Percentiles rank a stretch among this genome's conserved stretches.
Evolutionary conservation across 768 basidiomycete species (phyloP).

Genomic region (Collybia mongolica): DNA sequence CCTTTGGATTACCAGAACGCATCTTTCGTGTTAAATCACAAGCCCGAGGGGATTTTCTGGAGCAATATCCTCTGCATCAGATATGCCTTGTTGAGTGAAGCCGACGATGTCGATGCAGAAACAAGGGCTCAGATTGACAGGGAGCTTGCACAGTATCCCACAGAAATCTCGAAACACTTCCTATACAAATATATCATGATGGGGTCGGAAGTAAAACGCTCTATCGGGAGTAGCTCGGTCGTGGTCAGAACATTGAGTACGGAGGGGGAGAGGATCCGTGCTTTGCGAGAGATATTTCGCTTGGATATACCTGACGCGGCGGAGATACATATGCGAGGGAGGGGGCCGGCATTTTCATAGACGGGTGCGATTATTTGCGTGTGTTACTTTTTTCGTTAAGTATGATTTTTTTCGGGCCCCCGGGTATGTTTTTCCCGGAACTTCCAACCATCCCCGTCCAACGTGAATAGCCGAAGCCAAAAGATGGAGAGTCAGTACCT

Average conservation of each 20-base stretch:
- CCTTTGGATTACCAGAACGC: slow-evolving; percentile 18
- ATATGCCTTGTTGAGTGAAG: slow-evolving; percentile 21
- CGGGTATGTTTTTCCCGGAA: not conserved
- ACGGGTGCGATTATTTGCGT: too few species aligned
- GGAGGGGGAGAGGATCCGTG: slow-evolving; percentile 27
- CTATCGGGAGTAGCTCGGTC: slow-evolving; percentile 18
- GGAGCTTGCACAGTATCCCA: not conserved
- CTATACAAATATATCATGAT: slow-evolving; percentile 17
- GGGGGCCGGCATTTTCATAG: slow-evolving; percentile 16
- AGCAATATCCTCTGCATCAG: slow-evolving; percentile 23
- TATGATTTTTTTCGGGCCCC: not conserved
- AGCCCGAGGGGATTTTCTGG: slow-evolving; percentile 18
- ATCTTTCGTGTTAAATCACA: slow-evolving; percentile 20
- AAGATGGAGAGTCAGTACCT: too few species aligned
- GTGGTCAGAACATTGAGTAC: slow-evolving; percentile 19
- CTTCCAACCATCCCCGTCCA: not conserved
- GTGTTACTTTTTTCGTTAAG: too few species aligned
- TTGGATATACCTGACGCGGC: slow-evolving; percentile 21
- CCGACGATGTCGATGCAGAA: slow-evolving; percentile 7
- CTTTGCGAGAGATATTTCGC: slow-evolving; percentile 24
- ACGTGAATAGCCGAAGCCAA: too few species aligned
- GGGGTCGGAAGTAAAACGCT: slow-evolving; percentile 24
- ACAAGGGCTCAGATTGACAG: not conserved
- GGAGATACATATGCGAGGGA: slow-evolving; percentile 19
- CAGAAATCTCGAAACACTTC: not conserved